Conservation (phyloP, 352 stramenopile genomes). For the Pythium vanterpoolii region DNA sequence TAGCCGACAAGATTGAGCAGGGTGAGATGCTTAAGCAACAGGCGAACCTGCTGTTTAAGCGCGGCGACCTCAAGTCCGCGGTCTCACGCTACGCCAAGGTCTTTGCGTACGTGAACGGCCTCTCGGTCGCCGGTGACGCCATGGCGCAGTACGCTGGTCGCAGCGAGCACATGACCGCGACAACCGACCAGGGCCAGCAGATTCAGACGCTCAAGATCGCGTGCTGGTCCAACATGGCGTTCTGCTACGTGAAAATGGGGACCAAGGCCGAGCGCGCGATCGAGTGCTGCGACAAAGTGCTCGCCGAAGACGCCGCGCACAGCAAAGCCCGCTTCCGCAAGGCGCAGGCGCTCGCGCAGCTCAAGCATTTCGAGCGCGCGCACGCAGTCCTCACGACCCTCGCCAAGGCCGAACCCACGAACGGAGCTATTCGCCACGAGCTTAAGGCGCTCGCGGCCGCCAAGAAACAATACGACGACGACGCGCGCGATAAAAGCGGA, state of each 20-base stretch:
- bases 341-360: conserved; percentile 63
- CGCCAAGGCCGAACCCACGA: conserved; percentile 63
- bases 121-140: conserved; percentile 68
- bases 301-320: conserved; percentile 57
- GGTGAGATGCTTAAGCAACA: conserved; percentile 76
- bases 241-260: conserved; percentile 76
- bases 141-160: conserved; percentile 71
- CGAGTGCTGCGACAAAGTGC: conserved; percentile 69
- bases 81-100: conserved; percentile 66
- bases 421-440: conserved; percentile 58
- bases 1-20: conserved; percentile 73
- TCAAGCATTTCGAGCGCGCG: conserved; percentile 53
- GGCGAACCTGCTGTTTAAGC: conserved; percentile 67
- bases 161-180: conserved; percentile 47
- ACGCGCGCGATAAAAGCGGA: conserved; percentile 44
- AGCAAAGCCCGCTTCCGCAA: conserved; percentile 83
- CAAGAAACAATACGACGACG: conserved; percentile 58
- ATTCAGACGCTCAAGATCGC: conserved; percentile 71
- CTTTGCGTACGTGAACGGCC: conserved; percentile 80
- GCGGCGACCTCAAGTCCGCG: conserved; percentile 56
- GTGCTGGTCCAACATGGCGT: conserved; percentile 77
- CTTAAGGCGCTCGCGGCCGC: conserved; percentile 47
- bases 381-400: conserved; percentile 51
- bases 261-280: conserved; percentile 46
- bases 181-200: conserved; percentile 39